These are phyloP conservation scores for Vitis labrusca DNA, from an alignment of 164 flowering plant genomes.

Conservation along the genomic window DNA sequence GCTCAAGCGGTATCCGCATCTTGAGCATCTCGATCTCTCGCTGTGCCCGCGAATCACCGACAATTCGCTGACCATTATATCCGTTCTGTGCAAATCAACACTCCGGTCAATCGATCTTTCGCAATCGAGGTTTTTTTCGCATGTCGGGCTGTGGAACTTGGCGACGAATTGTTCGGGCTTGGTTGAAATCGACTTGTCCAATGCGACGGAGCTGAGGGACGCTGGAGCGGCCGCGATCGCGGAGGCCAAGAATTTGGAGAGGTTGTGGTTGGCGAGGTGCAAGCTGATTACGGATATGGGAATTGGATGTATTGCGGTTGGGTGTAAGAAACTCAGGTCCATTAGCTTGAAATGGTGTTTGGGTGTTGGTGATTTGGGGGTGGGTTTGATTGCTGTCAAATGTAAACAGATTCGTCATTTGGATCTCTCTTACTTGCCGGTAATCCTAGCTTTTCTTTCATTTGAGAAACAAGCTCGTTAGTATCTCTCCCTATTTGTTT, in stretches of 20 bases:
- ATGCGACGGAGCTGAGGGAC: slow-evolving; percentile 64
- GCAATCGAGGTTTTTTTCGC: slow-evolving; percentile 51
- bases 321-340: slow-evolving; percentile 68
- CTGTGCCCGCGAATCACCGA: slow-evolving; percentile 70
- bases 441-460: slow-evolving; percentile 15
- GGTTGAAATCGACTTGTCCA: slow-evolving; percentile 73
- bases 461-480: not conserved
- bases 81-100: slow-evolving; percentile 25
- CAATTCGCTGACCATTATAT: slow-evolving; percentile 35
- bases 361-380: slow-evolving; percentile 82
- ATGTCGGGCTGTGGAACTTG: slow-evolving; percentile 52
- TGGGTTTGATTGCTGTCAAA: slow-evolving; percentile 77
- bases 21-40: slow-evolving; percentile 58
- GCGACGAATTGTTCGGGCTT: slow-evolving; percentile 41
- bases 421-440: slow-evolving; percentile 88
- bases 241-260: slow-evolving; percentile 69
- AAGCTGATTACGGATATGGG: slow-evolving; percentile 80
- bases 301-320: slow-evolving; percentile 85
- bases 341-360: slow-evolving; percentile 81
- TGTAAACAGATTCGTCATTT: slow-evolving; percentile 65
- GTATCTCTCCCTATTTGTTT: not conserved
- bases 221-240: slow-evolving; percentile 60
- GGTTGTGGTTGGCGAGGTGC: slow-evolving; percentile 76
- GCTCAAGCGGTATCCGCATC: slow-evolving; percentile 50
- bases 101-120: slow-evolving; percentile 65